Percentiles rank a stretch among this genome's conserved stretches.
These are phyloP conservation scores for Metrosideros polymorpha DNA, from an alignment of 441 rosid species.

Conservation along the genomic window DNA sequence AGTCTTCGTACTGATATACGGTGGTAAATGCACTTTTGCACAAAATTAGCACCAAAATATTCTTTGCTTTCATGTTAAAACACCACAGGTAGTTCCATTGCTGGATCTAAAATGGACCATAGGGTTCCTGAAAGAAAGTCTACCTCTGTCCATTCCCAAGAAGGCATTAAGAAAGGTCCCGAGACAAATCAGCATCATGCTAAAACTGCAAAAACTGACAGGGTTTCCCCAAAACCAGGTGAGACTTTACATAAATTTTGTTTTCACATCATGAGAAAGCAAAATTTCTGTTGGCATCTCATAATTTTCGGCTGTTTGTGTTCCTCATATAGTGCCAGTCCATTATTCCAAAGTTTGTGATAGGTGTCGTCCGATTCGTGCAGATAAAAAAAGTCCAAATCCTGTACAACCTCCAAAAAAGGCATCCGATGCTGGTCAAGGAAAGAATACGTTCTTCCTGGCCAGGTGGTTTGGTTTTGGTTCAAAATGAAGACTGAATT, in stretches of 20 bases:
- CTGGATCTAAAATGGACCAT: slow-evolving; percentile 10
- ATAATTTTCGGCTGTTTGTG: background rate
- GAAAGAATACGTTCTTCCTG: slow-evolving; percentile 44
- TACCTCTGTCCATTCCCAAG: slow-evolving; percentile 9
- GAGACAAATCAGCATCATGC: slow-evolving; percentile 10
- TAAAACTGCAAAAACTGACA: slow-evolving; percentile 10
- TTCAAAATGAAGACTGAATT: slow-evolving; percentile 20
- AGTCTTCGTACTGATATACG: background rate
- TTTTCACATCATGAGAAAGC: background rate
- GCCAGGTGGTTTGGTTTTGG: slow-evolving; percentile 60
- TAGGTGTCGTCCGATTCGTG: background rate
- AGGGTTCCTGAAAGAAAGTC: slow-evolving; percentile 22
- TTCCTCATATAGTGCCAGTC: background rate
- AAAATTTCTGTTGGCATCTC: background rate
- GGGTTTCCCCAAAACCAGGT: slow-evolving; percentile 28
- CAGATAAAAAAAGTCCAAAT: slow-evolving; percentile 22
- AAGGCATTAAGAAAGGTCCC: slow-evolving; percentile 3
- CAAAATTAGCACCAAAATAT: background rate
- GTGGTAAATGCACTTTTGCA: background rate
- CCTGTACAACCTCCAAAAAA: slow-evolving; percentile 5
- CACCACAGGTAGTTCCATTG: slow-evolving; percentile 6
- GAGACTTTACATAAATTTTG: background rate
- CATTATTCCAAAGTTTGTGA: background rate
- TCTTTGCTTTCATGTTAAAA: background rate
- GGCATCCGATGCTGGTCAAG: slow-evolving; percentile 16